These are phyloP conservation scores for Lasiodiplodia sp. DNA, from an alignment of 2,329 filamentous ascomycete genomes.

Conservation along the genomic window DNA sequence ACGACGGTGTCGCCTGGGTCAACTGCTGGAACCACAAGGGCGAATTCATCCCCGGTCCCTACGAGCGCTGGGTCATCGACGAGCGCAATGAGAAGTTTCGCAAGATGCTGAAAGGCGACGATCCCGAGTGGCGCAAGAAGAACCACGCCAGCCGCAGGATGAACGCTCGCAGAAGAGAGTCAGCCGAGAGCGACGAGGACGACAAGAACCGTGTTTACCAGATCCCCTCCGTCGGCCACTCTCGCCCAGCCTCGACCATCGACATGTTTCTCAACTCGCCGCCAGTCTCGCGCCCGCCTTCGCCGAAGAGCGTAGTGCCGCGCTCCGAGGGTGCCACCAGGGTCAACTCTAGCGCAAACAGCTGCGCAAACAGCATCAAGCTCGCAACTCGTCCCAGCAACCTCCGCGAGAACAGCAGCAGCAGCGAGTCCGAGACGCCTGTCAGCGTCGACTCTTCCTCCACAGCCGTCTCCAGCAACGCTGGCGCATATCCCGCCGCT, in stretches of 20 bases:
- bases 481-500: not conserved
- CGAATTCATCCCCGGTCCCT: conserved; percentile 59
- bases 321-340: conserved; percentile 34
- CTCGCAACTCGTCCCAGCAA: conserved; percentile 10
- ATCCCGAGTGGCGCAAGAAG: conserved; percentile 39
- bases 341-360: conserved; percentile 34
- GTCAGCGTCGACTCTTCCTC: not conserved
- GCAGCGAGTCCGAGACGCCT: not conserved
- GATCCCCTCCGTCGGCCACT: conserved; percentile 18
- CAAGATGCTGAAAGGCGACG: conserved; percentile 49
- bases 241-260: conserved; percentile 22
- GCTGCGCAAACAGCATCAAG: conserved; percentile 32
- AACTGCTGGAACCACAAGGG: conserved; percentile 58
- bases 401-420: conserved; percentile 7
- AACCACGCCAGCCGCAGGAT: conserved; percentile 5
- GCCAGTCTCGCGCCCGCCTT: conserved; percentile 14
- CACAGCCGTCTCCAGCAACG: not conserved
- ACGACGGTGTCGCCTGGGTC: conserved; percentile 58
- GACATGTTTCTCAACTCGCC: conserved; percentile 15
- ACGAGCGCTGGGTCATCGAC: conserved; percentile 58
- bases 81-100: conserved; percentile 47
- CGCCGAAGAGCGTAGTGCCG: not conserved
- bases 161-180: not conserved
- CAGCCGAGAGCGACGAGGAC: conserved; percentile 23
- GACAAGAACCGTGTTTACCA: conserved; percentile 18